Evolutionary conservation across 495 filamentous ascomycete genomes (phyloP), one percentile per base, ranked within the genome.

Genomic region (Penicillium simplicissimum): DNA sequence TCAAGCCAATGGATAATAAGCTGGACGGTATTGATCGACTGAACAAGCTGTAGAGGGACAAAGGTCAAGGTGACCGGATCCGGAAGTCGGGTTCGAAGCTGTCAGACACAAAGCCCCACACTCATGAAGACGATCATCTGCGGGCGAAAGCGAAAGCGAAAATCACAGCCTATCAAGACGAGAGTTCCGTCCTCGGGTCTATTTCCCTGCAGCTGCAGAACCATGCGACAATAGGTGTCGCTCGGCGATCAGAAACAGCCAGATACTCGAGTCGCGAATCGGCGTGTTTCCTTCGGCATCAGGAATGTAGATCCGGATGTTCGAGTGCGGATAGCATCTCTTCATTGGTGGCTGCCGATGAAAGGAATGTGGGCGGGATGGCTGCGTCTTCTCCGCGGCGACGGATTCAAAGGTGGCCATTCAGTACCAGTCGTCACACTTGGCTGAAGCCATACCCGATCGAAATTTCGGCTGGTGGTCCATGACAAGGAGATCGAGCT

Each of bases 281-380:
- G 25, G 54, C 55, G 34, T 13, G 37, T 45, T 47, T 48, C 35
- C n/a, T 49, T 31, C 2, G n/a, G 9, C n/a, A 34, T 28, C 35
- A 10, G 57, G 69, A 71, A 71, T 71, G 69, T 60, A 59, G 49
- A 63, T 33, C 57, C 49, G 11, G n/a, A 23, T 23, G 6, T 7
- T 38, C 48, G 61, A 33, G 25, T 40, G 43, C 33, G 58, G 33
- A 25, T 17, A 4, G 11, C 14, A 33, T 28, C 49, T 13, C 48
- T 21, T 53, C 31, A 63, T 71, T 65, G 60, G 60, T 23, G 4
- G 49, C 37, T 13, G 33, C 19, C 37, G 57, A 17, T 42, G 37
- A 8, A 1, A 57, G 42, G 61, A 67, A 67, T 65, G 65, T 57
- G 53, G 43, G 33, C 19, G 13, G 36, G 51, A 45, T 8, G 23